Evolutionary conservation across 1,284 basidiomycete species (phyloP).

Genomic region (Volvariella volvacea): DNA sequence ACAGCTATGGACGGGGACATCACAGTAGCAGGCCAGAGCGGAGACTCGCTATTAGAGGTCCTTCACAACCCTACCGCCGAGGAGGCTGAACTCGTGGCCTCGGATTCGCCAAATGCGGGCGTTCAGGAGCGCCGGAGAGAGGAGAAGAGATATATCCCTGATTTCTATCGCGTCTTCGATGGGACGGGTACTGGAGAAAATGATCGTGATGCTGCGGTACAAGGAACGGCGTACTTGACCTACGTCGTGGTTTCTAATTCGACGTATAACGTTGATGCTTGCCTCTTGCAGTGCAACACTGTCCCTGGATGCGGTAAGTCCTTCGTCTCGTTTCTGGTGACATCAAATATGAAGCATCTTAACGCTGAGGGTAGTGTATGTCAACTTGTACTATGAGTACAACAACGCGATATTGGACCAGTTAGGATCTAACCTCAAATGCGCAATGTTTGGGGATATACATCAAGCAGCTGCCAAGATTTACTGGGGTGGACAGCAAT

Average conservation of each 20-base stretch:
- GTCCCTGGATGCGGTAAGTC: constrained; percentile 28
- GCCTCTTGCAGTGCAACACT: constrained; percentile 26
- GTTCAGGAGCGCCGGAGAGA: constrained; percentile 1
- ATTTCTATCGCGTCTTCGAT: constrained; percentile 27
- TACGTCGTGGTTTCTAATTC: constrained; percentile 30
- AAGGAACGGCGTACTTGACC: constrained; percentile 36
- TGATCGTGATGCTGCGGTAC: constrained; percentile 32
- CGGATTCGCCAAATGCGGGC: too few relatives aligned
- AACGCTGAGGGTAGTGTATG: constrained; percentile 29
- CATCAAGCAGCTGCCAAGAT: constrained; percentile 28
- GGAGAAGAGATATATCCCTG: constrained; percentile 14
- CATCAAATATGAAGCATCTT: not conserved
- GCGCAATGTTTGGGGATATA: constrained; percentile 30
- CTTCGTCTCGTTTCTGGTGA: not conserved
- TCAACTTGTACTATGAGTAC: constrained; percentile 38
- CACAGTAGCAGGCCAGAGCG: not conserved
- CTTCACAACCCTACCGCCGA: not conserved
- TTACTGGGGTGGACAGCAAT: constrained; percentile 25
- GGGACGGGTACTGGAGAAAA: constrained; percentile 24
- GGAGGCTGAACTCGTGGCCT: too few relatives aligned
- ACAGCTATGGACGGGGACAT: constrained; percentile 34
- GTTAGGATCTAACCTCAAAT: constrained; percentile 36
- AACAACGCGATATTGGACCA: constrained; percentile 33
- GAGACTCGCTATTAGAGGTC: not conserved
- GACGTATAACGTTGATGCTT: constrained; percentile 30